Evolutionary conservation across 495 filamentous ascomycete species (phyloP), one percentile per base, ranked within the genome.

Genomic region (Schizothecium vesticola): DNA sequence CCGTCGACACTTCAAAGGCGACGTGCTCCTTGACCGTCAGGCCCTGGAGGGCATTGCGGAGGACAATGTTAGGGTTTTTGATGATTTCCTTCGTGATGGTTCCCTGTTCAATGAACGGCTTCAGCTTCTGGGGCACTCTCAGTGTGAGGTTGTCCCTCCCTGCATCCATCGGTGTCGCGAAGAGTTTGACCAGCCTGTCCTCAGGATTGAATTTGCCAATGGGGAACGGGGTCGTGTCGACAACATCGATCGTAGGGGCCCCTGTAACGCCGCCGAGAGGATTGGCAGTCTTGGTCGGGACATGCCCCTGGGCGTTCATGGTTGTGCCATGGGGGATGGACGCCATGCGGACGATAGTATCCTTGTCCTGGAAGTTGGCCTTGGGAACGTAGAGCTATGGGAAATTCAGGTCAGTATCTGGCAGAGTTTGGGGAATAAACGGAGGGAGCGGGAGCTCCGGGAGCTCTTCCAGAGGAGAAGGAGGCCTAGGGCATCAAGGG

Each of bases 321-420:
- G 62, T 64, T 19, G 62, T 64, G 62, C 62, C 62, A 22, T 64
- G 65, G 25, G 65, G 65, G 26, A 67, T 67, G 57, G 65, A 60
- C 21, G 56, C 65, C 65, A 67, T 67, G 31, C 62, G 62, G 31
- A 64, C 62, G 29, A 64, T 64, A 21, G n/a, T 56, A 1, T 64
- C 62, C 26, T 19, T 28, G 26, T 19, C 5, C 23, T 61, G 23
- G 25, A 26, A 28, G 29, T 55, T 13, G 21, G 62, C 62, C n/a
- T 11, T n/a, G 21, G 62, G 62, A 4, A 64, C 62, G 6, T 25
- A 25, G 29, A 64, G 62, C n/a, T n/a, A n/a, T n/a, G n/a, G n/a
- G n/a, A n/a, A n/a, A n/a, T n/a, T n/a, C n/a, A n/a, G n/a, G n/a
- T n/a, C n/a, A n/a, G n/a, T n/a, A n/a, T n/a, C n/a, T n/a, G n/a